Conservation (phyloP, 495 filamentous ascomycete genomes). For the Neurospora africana region DNA sequence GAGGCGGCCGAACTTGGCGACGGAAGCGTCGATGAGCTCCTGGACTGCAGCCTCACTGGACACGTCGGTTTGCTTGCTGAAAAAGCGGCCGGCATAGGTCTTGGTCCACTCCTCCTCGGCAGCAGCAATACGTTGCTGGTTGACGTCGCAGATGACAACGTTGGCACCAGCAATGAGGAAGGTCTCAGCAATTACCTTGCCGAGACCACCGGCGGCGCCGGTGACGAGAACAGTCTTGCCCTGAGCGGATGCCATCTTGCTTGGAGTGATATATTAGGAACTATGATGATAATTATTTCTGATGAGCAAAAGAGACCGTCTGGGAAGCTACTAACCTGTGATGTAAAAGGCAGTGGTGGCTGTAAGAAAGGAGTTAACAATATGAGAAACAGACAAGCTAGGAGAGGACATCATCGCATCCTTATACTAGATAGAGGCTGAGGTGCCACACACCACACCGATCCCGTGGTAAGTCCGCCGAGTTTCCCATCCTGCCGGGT, state of each 20-base stretch:
- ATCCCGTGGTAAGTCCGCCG: not conserved
- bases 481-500: not conserved
- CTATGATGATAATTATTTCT: not conserved
- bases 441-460: not conserved
- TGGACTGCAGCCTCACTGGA: constrained; percentile 27
- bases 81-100: constrained; percentile 17
- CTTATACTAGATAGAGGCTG: not conserved
- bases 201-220: constrained; percentile 33
- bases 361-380: not conserved
- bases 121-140: constrained; percentile 27
- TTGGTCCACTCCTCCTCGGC: constrained; percentile 19
- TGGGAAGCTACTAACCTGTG: not conserved
- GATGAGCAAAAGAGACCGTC: not conserved
- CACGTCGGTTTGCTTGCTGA: constrained; percentile 24
- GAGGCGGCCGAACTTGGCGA: constrained; percentile 30
- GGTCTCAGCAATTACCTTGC: constrained; percentile 27
- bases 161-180: constrained; percentile 32
- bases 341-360: not conserved
- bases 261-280: not conserved
- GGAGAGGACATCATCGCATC: not conserved
- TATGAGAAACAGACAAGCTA: not conserved
- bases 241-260: constrained; percentile 13
- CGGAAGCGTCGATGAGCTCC: constrained; percentile 22
- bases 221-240: constrained; percentile 36
- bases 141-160: constrained; percentile 36